A percentile compares a stretch with the other conserved stretches of the same genome.
Evolutionary conservation across 495 filamentous ascomycete genomes (phyloP).

Genomic region (Cercophora newfieldiana): DNA sequence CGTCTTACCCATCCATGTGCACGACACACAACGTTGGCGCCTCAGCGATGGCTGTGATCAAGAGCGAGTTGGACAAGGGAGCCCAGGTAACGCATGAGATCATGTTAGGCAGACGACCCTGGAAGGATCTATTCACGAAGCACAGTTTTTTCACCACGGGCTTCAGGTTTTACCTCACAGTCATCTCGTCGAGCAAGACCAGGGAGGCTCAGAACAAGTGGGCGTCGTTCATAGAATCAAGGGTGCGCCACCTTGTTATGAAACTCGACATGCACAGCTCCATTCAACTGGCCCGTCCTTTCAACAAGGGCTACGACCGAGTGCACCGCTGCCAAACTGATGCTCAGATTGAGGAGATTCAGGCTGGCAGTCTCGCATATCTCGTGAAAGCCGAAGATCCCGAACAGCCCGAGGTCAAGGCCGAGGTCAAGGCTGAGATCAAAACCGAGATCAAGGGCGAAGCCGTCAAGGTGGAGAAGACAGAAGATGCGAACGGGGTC

Average conservation of each 20-base stretch:
- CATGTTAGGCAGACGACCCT: conserved; percentile 65
- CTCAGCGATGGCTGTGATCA: conserved; percentile 81
- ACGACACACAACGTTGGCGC: conserved; percentile 88
- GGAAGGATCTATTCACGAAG: conserved; percentile 84
- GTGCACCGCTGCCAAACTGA: conserved; percentile 71
- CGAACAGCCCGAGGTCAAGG: conserved; percentile 58
- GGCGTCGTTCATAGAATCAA: conserved; percentile 92
- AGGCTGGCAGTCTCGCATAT: conserved; percentile 69
- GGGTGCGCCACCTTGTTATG: conserved; percentile 77
- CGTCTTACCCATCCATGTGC: conserved; percentile 95
- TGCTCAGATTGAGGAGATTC: conserved; percentile 64
- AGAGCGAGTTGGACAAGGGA: conserved; percentile 76
- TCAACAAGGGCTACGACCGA: conserved; percentile 88
- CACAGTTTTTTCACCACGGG: conserved; percentile 90
- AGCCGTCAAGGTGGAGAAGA: conserved; percentile 23
- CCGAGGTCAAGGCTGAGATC: conserved; percentile 33
- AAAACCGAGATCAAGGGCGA: conserved; percentile 45
- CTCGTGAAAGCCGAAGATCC: conserved; percentile 60
- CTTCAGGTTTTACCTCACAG: conserved; percentile 91
- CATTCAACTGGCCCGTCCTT: conserved; percentile 83
- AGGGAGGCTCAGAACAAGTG: conserved; percentile 83
- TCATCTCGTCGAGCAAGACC: conserved; percentile 80
- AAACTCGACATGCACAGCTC: conserved; percentile 73
- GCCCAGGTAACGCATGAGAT: conserved; percentile 80
- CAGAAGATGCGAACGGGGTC: conserved; percentile 20